phyloP scores from a whole-genome alignment of 768 basidiomycete genomes.

The Serendipita sp. region DNA sequence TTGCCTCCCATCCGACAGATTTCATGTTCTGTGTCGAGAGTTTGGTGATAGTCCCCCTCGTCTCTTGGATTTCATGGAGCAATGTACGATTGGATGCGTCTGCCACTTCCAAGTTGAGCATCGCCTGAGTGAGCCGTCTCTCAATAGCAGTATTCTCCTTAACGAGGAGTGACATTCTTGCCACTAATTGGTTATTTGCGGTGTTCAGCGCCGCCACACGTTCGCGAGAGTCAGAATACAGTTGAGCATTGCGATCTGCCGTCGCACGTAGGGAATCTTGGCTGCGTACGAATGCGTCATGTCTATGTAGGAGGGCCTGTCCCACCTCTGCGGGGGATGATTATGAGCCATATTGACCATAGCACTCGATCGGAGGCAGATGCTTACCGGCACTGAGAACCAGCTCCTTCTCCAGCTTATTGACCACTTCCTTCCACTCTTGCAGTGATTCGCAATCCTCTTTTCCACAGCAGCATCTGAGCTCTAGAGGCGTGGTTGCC shows the following conservation, averaged over 20 bases:
- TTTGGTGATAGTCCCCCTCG: constrained; percentile 47
- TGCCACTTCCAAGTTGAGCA: constrained; percentile 65
- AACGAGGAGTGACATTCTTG: constrained; percentile 23
- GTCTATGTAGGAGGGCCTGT: constrained; percentile 69
- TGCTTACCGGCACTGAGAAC: constrained; percentile 78
- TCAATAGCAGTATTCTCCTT: constrained; percentile 48
- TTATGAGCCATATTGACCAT: background rate
- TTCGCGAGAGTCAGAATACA: constrained; percentile 14
- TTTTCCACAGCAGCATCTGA: constrained; percentile 49
- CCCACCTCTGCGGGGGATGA: constrained; percentile 50
- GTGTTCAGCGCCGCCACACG: constrained; percentile 15
- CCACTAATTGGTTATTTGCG: constrained; percentile 20
- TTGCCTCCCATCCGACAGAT: constrained; percentile 53
- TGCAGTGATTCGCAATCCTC: constrained; percentile 50
- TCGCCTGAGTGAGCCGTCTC: constrained; percentile 62
- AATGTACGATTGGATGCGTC: constrained; percentile 65
- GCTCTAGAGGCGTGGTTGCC: constrained; percentile 36
- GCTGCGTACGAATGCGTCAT: constrained; percentile 70
- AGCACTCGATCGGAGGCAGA: constrained; percentile 4
- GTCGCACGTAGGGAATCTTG: constrained; percentile 32
- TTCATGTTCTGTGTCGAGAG: constrained; percentile 54
- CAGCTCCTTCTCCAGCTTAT: constrained; percentile 58
- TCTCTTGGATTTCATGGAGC: constrained; percentile 58
- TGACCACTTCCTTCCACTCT: constrained; percentile 48
- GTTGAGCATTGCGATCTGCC: constrained; percentile 8